These are phyloP conservation scores for Persicaria maculosa DNA, from an alignment of 148 eudicot species.

Conservation along the genomic window DNA sequence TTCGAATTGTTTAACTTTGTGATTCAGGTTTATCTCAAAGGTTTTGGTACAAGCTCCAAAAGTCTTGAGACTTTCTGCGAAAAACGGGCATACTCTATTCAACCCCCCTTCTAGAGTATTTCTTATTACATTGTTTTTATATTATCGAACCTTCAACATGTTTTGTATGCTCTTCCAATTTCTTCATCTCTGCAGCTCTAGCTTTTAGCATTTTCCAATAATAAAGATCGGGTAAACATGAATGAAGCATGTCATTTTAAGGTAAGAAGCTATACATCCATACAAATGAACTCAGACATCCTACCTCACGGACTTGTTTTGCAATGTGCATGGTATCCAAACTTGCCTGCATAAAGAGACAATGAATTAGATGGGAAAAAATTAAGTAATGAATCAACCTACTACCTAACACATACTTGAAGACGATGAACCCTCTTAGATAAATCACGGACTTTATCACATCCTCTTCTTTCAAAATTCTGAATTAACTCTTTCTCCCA, in stretches of 20 bases:
- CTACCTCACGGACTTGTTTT: constrained; percentile 21
- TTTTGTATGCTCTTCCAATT: constrained; percentile 64
- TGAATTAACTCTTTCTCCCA: constrained; percentile 71
- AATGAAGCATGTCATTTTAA: neutral
- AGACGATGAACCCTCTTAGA: constrained; percentile 75
- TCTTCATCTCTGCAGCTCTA: constrained; percentile 64
- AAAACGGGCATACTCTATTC: no score
- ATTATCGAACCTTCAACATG: no score
- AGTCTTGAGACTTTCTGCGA: no score
- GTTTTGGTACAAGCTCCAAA: no score
- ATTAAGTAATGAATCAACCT: neutral
- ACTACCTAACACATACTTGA: constrained; percentile 33
- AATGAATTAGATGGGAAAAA: neutral
- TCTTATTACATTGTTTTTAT: no score
- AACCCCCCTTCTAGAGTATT: no score
- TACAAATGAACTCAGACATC: no score
- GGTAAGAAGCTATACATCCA: neutral
- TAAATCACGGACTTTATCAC: constrained; percentile 73
- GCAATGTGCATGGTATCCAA: constrained; percentile 73
- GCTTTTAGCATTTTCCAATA: constrained; percentile 40
- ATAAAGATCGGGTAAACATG: neutral
- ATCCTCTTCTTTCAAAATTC: constrained; percentile 81
- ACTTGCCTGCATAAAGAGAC: constrained; percentile 35
- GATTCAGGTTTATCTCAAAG: no score
- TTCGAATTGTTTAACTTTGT: no score